These are phyloP conservation scores for Ogataea neopini DNA, from an alignment of 805 yeast genomes.

Conservation along the genomic window DNA sequence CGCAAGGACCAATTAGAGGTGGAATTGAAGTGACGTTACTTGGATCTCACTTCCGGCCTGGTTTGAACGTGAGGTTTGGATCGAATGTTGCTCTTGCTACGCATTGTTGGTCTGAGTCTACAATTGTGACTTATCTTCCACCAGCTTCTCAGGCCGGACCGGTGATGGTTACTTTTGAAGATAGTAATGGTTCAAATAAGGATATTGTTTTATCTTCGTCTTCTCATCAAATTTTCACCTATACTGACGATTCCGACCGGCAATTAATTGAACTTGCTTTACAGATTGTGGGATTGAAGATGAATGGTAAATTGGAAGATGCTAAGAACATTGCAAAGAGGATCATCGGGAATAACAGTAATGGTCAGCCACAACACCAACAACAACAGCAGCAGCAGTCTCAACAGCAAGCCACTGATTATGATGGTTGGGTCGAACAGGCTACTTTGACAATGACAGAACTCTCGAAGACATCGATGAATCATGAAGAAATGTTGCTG, in stretches of 20 bases:
- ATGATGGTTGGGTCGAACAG: constrained; percentile 50
- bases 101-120: constrained; percentile 94
- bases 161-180: constrained; percentile 79
- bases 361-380: constrained; percentile 13
- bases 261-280: constrained; percentile 93
- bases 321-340: constrained; percentile 91
- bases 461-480: constrained; percentile 44
- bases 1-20: constrained; percentile 94
- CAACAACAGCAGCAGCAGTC: constrained; percentile 18
- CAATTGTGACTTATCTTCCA: constrained; percentile 91
- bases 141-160: constrained; percentile 90
- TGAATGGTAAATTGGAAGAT: constrained; percentile 95
- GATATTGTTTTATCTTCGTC: constrained; percentile 19
- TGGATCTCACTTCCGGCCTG: constrained; percentile 84
- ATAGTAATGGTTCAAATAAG: constrained; percentile 17
- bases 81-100: constrained; percentile 76
- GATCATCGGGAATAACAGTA: constrained; percentile 68
- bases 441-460: constrained; percentile 53
- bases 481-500: constrained; percentile 51
- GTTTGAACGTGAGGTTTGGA: constrained; percentile 84
- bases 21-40: constrained; percentile 92
- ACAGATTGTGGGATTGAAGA: constrained; percentile 94
- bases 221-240: constrained; percentile 73
- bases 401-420: constrained; percentile 25
- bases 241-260: constrained; percentile 92